Evolutionary conservation across 805 yeast species (phyloP).

Genomic region (Yarrowia sp.): DNA sequence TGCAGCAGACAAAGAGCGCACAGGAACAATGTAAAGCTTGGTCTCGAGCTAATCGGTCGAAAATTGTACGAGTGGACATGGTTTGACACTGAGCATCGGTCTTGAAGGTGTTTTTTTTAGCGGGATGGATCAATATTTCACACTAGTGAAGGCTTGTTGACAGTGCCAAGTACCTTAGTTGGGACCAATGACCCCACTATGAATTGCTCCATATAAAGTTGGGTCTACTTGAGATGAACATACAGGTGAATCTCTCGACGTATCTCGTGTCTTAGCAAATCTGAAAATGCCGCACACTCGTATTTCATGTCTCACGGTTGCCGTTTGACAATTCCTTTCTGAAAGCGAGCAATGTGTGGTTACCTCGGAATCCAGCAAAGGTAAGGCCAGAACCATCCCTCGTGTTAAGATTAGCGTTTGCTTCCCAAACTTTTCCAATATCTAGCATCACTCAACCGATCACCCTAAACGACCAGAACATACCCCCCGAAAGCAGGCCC

Average conservation of each 20-base stretch:
- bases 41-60: too few relatives aligned
- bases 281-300: slow-evolving; percentile 16
- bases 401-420: slow-evolving; percentile 4
- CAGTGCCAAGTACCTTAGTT: too few relatives aligned
- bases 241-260: too few relatives aligned
- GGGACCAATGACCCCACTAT: too few relatives aligned
- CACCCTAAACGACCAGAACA: slow-evolving; percentile 17
- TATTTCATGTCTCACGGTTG: slow-evolving; percentile 26
- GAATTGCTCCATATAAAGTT: too few relatives aligned
- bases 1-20: not conserved
- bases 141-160: too few relatives aligned
- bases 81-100: too few relatives aligned
- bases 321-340: slow-evolving; percentile 26
- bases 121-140: too few relatives aligned
- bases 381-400: not conserved
- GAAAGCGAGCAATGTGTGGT: slow-evolving; percentile 19
- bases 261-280: too few relatives aligned
- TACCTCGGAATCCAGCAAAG: slow-evolving; percentile 12
- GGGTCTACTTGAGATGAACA: too few relatives aligned
- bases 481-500: not conserved
- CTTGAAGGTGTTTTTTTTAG: too few relatives aligned
- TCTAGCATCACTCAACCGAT: slow-evolving; percentile 8
- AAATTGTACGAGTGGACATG: too few relatives aligned
- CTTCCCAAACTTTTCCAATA: slow-evolving; percentile 26
- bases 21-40: slow-evolving; percentile 1